Base-by-base conservation (phyloP, 805 yeast species). In the Kockiozyma suomiensis region DNA sequence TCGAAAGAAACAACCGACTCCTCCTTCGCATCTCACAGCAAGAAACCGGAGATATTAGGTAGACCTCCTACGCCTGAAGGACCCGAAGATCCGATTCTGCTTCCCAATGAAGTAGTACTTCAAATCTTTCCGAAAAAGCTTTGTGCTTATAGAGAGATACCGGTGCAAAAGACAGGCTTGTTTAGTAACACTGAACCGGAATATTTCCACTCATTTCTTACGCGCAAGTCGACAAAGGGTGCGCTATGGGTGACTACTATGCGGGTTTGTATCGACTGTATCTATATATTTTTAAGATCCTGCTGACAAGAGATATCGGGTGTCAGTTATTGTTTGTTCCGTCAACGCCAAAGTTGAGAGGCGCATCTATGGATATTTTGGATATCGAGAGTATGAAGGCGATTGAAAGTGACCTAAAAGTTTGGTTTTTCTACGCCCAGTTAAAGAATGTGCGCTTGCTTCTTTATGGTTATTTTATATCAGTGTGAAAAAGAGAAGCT, bases 21-120 rank as follows among this genome's bases (percentile, higher is more conserved):
- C 8, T 10, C 33, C 6, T 10, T 30, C 33, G n/a, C n/a, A n/a
- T n/a, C n/a, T n/a, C n/a, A n/a, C n/a, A n/a, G n/a, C n/a, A 26
- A 17, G 7, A 19, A 53, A n/a, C 30, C 13, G 30, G 54, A 55
- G 26, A 59, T 50, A 3, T 61, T 53, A 17, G 45, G 15, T 10
- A 48, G 65, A 30, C 70, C 70, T 13, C 70, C 70, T 26, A 59
- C 60, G 19, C 70, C 70, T 2, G 67, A 49, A 17, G 70, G 70
- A 30, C 66, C 65, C 10, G 57, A 54, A 35, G 67, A 62, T n/a
- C 72, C 72, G 35, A 70, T 70, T 21, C 58, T 70, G 41, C 55
- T 68, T 15, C 73, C 73, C 40, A 70, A 70, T 59, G 73, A 70
- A 50, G 54, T 69, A 30, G 63, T 70, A 33, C 53, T 70, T 50